phyloP scores from a whole-genome alignment of 2,329 filamentous ascomycete species.

The Samsoniella hepiali region DNA sequence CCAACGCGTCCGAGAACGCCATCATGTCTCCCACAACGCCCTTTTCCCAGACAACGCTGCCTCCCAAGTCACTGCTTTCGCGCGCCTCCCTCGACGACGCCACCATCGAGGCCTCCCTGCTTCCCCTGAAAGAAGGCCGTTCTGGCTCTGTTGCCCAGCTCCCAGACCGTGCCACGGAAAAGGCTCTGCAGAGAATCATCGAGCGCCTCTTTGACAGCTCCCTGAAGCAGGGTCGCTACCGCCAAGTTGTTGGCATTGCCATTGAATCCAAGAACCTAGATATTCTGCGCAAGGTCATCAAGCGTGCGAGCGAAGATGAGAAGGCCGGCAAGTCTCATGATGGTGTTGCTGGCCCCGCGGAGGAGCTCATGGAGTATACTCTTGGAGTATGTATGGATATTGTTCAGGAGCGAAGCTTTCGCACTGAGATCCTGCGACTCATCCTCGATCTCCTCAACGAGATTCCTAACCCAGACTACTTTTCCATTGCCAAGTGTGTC shows the following conservation, averaged over 20 bases:
- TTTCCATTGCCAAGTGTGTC: slow-evolving; percentile 95
- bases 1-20: slow-evolving; percentile 63
- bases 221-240: slow-evolving; percentile 79
- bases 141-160: slow-evolving; percentile 63
- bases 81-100: slow-evolving; percentile 67
- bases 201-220: slow-evolving; percentile 90
- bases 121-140: slow-evolving; percentile 52
- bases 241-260: slow-evolving; percentile 94
- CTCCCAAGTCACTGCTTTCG: slow-evolving; percentile 92
- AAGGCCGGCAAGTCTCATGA: slow-evolving; percentile 55
- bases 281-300: slow-evolving; percentile 80
- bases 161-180: slow-evolving; percentile 67
- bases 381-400: slow-evolving; percentile 96
- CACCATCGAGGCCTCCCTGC: slow-evolving; percentile 57
- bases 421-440: slow-evolving; percentile 79
- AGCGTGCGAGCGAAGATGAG: slow-evolving; percentile 83
- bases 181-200: slow-evolving; percentile 77
- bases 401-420: slow-evolving; percentile 85
- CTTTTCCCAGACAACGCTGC: slow-evolving; percentile 89
- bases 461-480: slow-evolving; percentile 90
- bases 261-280: slow-evolving; percentile 92
- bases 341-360: slow-evolving; percentile 58
- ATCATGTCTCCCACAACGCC: slow-evolving; percentile 87
- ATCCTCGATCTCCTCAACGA: slow-evolving; percentile 95
- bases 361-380: slow-evolving; percentile 96